These are phyloP conservation scores for Priceomyces haplophilus DNA, from an alignment of 805 yeast genomes.

Conservation along the genomic window DNA sequence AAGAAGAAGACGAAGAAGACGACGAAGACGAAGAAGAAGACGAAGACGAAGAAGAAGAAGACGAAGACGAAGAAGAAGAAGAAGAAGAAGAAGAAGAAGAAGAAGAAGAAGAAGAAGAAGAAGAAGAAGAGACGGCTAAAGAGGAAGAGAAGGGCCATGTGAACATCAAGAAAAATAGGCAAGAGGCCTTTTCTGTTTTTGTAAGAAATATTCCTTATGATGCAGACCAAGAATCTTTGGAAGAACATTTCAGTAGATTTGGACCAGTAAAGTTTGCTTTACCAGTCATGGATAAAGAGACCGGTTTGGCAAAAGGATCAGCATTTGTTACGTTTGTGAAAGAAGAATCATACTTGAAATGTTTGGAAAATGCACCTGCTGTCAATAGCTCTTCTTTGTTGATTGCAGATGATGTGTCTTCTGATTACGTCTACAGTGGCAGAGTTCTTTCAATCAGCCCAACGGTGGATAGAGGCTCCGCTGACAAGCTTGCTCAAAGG, in stretches of 20 bases:
- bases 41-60: constrained; percentile 28
- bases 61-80: constrained; percentile 27
- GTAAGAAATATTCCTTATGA: constrained; percentile 94
- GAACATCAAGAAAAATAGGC: constrained; percentile 50
- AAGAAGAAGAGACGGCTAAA: constrained; percentile 28
- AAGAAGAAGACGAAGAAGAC: constrained; percentile 26
- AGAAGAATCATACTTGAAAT: constrained; percentile 59
- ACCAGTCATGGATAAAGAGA: constrained; percentile 82
- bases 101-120: constrained; percentile 27
- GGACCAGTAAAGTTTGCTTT: constrained; percentile 91
- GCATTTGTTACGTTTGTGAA: constrained; percentile 86
- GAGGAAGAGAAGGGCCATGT: constrained; percentile 13
- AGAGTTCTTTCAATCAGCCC: constrained; percentile 80
- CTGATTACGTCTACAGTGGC: constrained; percentile 88
- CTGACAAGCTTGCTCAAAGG: constrained; percentile 67
- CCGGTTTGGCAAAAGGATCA: constrained; percentile 88
- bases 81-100: constrained; percentile 33
- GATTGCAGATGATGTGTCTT: constrained; percentile 88
- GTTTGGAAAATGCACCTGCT: constrained; percentile 77
- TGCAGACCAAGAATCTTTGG: constrained; percentile 76
- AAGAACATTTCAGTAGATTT: constrained; percentile 75
- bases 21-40: constrained; percentile 35
- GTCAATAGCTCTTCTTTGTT: constrained; percentile 60
- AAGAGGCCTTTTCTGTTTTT: constrained; percentile 71
- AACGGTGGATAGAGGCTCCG: constrained; percentile 84